Conservation (phyloP, 805 yeast species). For the Ascoidea rubescens region DNA sequence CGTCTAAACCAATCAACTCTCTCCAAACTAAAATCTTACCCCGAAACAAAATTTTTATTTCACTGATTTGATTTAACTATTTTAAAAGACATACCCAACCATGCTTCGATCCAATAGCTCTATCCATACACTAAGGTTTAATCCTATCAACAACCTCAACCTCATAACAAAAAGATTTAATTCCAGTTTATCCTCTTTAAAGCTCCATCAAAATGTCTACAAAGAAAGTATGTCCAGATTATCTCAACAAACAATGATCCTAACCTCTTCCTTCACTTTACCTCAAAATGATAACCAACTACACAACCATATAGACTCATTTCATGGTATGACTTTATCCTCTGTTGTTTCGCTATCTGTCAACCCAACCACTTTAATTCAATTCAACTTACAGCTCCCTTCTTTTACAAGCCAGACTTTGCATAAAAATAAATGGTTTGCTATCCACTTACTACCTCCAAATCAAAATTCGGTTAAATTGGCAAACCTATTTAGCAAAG, state of each 20-base stretch:
- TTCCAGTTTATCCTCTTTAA: no score
- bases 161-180: no score
- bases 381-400: constrained; percentile 79
- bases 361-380: constrained; percentile 62
- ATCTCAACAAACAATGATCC: constrained; percentile 41
- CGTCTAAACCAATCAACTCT: no score
- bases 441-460: constrained; percentile 67
- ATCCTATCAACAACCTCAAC: no score
- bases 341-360: constrained; percentile 76
- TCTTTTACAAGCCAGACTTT: constrained; percentile 63
- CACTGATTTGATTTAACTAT: no score
- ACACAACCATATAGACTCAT: constrained; percentile 6
- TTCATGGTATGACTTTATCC: constrained; percentile 74
- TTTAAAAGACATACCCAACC: no score
- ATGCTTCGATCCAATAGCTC: no score
- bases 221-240: constrained; percentile 30
- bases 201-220: constrained; percentile 10
- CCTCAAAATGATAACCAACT: constrained; percentile 10
- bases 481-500: constrained; percentile 55
- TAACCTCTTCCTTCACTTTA: constrained; percentile 32
- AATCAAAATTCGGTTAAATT: constrained; percentile 35
- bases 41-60: no score
- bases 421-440: constrained; percentile 44
- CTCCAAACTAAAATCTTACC: no score
- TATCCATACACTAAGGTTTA: no score